Base-by-base conservation (phyloP, 805 yeast species). In the Ogataea henricii region DNA sequence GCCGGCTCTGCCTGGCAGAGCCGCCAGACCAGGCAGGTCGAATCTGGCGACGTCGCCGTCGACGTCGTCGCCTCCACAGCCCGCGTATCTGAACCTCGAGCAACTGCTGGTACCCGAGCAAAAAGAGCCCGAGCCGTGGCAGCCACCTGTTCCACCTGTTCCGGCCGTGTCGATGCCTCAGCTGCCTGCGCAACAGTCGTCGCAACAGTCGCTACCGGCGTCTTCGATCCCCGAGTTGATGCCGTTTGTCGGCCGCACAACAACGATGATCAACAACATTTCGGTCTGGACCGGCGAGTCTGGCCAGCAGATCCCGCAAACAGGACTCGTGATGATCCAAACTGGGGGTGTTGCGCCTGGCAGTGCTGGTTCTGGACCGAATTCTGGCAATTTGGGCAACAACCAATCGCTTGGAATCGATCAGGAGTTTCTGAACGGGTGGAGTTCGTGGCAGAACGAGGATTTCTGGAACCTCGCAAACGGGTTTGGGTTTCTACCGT, bases 201-300 rank as follows among this genome's bases (percentile, higher is more conserved):
- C 36, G 17, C 32, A 20, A 25, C 51, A 41, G 40, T 39, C 37
- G 3, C 27, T 34, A 22, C 20, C 44, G 9, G 40, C 46, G 1
- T 47, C 54, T 10, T 43, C 44, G 22, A 52, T 61, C 4, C 66
- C 68, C 6, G 68, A 66, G 32, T 52, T 63, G 25, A 49, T 65
- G 34, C 70, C 70, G 22, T 67, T 69, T 53, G 69, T 64, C 25
- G 78, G 76, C 12, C 72, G 83, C 21, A 77, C 84, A 1, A 79
- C 78, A 34, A 75, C 75, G 26, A 81, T 81, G 86, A 81, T 81
- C 56, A 79, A 71, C 57, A 79, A 80, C 55, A 81, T 81, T 30
- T 78, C 83, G 0, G 76, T 75, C 1, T 81, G 86, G 86, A 80
- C 84, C 0, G 79, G 76, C 16, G 75, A 72, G 49, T 64, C 70